Evolutionary conservation across 2,329 filamentous ascomycete genomes (phyloP).

Genomic region (Neopestalotiopsis clavispora): DNA sequence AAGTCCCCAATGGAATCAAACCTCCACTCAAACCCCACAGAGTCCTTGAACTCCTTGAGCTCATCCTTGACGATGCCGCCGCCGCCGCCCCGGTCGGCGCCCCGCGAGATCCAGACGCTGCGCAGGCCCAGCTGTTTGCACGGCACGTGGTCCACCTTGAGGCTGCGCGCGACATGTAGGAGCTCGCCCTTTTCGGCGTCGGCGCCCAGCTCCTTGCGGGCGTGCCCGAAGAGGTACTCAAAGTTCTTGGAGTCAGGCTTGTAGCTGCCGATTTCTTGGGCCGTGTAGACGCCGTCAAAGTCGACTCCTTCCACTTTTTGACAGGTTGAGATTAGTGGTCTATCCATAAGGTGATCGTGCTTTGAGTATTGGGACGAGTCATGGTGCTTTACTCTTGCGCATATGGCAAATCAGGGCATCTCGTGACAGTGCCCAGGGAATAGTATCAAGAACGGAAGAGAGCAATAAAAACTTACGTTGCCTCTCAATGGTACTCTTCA

Average conservation of each 20-base stretch:
- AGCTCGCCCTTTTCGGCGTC: conserved; percentile 54
- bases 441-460: neutral
- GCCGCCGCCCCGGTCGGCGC: conserved; percentile 37
- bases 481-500: conserved; percentile 31
- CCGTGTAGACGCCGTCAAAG: conserved; percentile 71
- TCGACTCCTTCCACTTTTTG: conserved; percentile 48
- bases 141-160: conserved; percentile 71
- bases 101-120: conserved; percentile 69
- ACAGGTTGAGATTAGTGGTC: neutral
- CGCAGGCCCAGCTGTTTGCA: conserved; percentile 63
- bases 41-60: conserved; percentile 28
- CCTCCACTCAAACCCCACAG: conserved; percentile 40
- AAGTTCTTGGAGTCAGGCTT: conserved; percentile 73
- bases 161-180: conserved; percentile 71
- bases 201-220: conserved; percentile 58
- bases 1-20: conserved; percentile 45
- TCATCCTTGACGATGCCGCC: conserved; percentile 21
- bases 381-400: neutral
- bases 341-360: neutral
- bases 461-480: conserved; percentile 25
- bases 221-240: conserved; percentile 62
- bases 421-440: neutral
- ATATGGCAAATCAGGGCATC: too few relatives aligned
- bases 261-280: conserved; percentile 73
- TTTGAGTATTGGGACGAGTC: neutral